Conservation (phyloP, 2,329 filamentous ascomycete species). For the Monilinia polystroma region DNA sequence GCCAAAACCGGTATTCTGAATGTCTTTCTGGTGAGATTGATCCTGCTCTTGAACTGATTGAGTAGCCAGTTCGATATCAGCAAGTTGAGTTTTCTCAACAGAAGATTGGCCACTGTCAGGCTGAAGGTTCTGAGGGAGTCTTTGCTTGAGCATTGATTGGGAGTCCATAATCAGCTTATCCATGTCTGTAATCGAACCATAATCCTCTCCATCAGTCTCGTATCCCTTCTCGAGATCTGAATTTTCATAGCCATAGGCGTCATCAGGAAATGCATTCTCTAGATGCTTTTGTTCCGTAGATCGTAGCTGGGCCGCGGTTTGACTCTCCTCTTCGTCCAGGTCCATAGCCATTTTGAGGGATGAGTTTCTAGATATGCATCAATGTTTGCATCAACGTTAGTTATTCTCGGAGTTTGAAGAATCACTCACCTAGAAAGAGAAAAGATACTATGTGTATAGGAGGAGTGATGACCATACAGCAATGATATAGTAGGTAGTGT, state of each 20-base stretch:
- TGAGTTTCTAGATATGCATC: background rate
- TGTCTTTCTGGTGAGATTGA: background rate
- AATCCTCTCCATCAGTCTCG: background rate
- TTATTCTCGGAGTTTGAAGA: background rate
- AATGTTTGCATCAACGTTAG: background rate
- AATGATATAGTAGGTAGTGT: background rate
- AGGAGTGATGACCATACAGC: background rate
- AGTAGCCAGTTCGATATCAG: slow-evolving; percentile 9
- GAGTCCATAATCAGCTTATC: background rate
- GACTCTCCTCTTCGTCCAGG: slow-evolving; percentile 26
- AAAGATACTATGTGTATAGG: background rate
- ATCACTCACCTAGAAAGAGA: background rate
- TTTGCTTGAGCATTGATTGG: background rate
- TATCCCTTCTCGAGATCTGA: background rate
- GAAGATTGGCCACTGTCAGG: slow-evolving; percentile 7
- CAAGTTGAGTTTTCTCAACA: slow-evolving; percentile 1
- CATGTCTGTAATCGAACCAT: background rate
- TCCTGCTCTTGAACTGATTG: slow-evolving; percentile 10
- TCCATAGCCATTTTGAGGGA: slow-evolving; percentile 10
- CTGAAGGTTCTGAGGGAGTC: slow-evolving; percentile 5
- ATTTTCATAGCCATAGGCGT: background rate
- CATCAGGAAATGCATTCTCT: background rate
- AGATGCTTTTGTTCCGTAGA: background rate
- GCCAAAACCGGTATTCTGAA: slow-evolving; percentile 5
- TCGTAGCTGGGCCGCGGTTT: slow-evolving; percentile 17